Evolutionary conservation across 805 yeast genomes (phyloP), one percentile per base, ranked within the genome.

Genomic region (Yarrowia sp.): DNA sequence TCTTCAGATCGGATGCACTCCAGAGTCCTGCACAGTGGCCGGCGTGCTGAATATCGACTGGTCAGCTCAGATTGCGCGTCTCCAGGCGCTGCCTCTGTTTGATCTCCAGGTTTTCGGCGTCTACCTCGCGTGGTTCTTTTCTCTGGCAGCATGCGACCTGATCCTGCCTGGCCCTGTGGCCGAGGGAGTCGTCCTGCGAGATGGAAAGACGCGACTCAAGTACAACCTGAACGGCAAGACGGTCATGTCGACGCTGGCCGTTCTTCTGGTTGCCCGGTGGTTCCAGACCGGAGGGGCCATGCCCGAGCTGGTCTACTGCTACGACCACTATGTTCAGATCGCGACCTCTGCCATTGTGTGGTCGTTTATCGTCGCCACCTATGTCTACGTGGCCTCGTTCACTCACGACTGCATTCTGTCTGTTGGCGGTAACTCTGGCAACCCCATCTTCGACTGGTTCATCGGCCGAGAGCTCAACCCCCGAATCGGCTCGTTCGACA

Each of bases 401-500:
- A 66, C 86, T 6, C 67, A 66, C 22, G 94, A 89, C 68, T 78
- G 88, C 66, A 83, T 94, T 38, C 78, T 94, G 59, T 92, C 97
- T 0, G 73, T 81, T 38, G 94, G 94, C 46, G 99, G 99, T 2
- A 93, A 93, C 74, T 80, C 96, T 0, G 88, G 90, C 0, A 84
- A 82, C 66, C 67, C 74, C 0, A 67, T 93, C 9, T 93, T 88
- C 71, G 97, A 94, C 65, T 92, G 97, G 97, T 94, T 91, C 71
- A 91, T 94, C 71, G 99, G 99, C 29, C 84, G 99, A 64, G 98
- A 93, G 75, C 78, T 94, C 70, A 94, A 94, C 72, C 99, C 98
- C 25, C 80, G 98, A 68, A 77, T 89, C 63, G 94, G 96, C 0
- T 69, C 81, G 0, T 84, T 92, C 80, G 99, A 94, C 72, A 84